These are phyloP conservation scores for Pichia sp. DNA, from an alignment of 1,139 yeast species.

Conservation along the genomic window DNA sequence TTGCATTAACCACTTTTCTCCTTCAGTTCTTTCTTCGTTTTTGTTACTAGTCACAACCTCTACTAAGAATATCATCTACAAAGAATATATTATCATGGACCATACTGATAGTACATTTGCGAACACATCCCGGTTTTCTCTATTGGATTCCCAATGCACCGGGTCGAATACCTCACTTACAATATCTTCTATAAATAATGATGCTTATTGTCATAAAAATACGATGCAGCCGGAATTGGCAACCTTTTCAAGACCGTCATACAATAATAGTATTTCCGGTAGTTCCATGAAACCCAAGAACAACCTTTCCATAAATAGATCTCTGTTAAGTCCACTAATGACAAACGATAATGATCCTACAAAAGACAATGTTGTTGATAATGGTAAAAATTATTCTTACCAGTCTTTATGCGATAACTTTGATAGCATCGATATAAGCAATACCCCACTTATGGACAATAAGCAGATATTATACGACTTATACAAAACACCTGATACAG, in stretches of 20 bases:
- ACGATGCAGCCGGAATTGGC: not conserved
- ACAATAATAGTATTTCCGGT: not conserved
- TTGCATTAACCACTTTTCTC: no score
- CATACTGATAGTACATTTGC: not conserved
- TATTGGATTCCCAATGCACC: not conserved
- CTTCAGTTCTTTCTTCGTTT: not conserved
- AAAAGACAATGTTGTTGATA: no score
- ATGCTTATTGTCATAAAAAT: not conserved
- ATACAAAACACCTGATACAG: conserved; percentile 5
- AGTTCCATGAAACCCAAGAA: not conserved
- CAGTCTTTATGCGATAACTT: not conserved
- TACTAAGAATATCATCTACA: not conserved
- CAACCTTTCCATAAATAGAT: not conserved
- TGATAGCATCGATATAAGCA: not conserved
- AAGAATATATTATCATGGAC: not conserved
- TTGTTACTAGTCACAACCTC: not conserved
- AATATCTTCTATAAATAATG: conserved; percentile 2
- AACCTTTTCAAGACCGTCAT: not conserved
- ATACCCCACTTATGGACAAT: not conserved
- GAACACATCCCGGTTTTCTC: not conserved
- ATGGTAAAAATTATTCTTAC: no score
- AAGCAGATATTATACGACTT: not conserved
- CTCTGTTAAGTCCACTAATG: not conserved
- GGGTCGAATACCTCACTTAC: conserved; percentile 5
- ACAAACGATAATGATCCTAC: not conserved